Evolutionary conservation across 2,329 filamentous ascomycete genomes (phyloP), one percentile per base, ranked within the genome.

Genomic region (Pseudohalonectria lignicola): DNA sequence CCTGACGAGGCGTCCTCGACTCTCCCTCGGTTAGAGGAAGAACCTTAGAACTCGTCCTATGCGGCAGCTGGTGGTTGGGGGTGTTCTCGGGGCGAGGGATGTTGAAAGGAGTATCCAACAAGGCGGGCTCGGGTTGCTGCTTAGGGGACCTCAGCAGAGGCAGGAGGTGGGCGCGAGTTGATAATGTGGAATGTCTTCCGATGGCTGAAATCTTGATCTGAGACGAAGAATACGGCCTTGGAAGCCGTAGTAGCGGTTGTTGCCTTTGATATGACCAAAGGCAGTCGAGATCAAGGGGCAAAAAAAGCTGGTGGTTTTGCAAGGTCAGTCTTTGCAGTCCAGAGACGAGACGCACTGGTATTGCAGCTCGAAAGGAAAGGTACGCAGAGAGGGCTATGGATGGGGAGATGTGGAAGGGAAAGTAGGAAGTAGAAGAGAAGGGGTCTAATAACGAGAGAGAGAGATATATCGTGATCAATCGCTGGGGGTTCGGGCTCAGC

Each of bases 1-100:
- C 79, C 78, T 84, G 85, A 82, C 86, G 83, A 86, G 85, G 86
- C 82, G 86, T 90, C 82, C 83, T 86, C 84, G 87, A 94, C 86
- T 92, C 92, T 93, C 90, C 92, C 92, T 88, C 90, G 66, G 70
- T 71, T 71, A 92, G 90, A 94, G 88, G 90, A 96, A 96, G 90
- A 94, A 88, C 83, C 84, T 80, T 76, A 77, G 78, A 81, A 81
- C 77, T 77, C 80, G 83, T 93, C 85, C 86, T 96, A 98, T 98
- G 90, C 92, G 92, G 92, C 92, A 96, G 90, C 86, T 94, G 83
- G 76, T 70, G 66, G 66, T 74, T 64, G 62, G 74, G 66, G 60
- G 67, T 73, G 62, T 71, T 73, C 62, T 62, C 57, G 51, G 67
- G 67, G 60, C 53, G 61, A 48, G 61, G 59, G 59, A 67, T 60